phyloP scores from a whole-genome alignment of 2,329 filamentous ascomycete genomes.

The Beauveria asiatica region DNA sequence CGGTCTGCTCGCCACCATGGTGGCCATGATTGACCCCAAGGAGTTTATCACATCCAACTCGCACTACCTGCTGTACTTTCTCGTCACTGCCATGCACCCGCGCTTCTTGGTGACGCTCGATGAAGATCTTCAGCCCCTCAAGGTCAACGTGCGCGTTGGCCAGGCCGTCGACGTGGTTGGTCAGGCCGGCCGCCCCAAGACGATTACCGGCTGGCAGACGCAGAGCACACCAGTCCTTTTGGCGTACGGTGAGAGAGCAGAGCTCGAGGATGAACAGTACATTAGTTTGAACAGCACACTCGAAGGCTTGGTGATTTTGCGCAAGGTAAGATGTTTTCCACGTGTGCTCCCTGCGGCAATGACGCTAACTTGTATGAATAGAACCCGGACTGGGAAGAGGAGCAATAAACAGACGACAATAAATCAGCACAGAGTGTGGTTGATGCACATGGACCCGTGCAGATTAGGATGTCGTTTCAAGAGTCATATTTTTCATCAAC shows the following conservation, averaged over 20 bases:
- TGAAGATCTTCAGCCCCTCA: conserved; percentile 86
- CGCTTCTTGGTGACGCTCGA: conserved; percentile 94
- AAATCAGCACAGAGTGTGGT: neutral
- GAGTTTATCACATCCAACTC: conserved; percentile 59
- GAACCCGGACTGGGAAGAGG: conserved; percentile 33
- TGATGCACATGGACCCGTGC: neutral
- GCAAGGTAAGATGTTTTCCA: conserved; percentile 61
- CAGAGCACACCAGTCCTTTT: conserved; percentile 97
- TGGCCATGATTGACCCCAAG: conserved; percentile 93
- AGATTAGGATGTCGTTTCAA: neutral
- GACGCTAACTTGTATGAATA: conserved; percentile 12
- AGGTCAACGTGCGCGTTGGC: conserved; percentile 92
- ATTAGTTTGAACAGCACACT: conserved; percentile 83
- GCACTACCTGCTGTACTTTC: conserved; percentile 95
- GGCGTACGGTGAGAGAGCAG: conserved; percentile 89
- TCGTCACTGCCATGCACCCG: conserved; percentile 94
- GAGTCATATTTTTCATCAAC: neutral
- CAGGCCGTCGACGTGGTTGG: conserved; percentile 98
- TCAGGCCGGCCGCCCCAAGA: conserved; percentile 94
- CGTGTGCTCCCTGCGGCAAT: neutral
- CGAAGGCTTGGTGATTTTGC: conserved; percentile 90
- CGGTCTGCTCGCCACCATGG: conserved; percentile 79
- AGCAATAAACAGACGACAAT: conserved; percentile 22
- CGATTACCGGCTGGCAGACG: conserved; percentile 98
- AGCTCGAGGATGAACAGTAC: conserved; percentile 97